Conservation (phyloP, 352 stramenopile genomes). For the Globisporangium abappressorium region DNA sequence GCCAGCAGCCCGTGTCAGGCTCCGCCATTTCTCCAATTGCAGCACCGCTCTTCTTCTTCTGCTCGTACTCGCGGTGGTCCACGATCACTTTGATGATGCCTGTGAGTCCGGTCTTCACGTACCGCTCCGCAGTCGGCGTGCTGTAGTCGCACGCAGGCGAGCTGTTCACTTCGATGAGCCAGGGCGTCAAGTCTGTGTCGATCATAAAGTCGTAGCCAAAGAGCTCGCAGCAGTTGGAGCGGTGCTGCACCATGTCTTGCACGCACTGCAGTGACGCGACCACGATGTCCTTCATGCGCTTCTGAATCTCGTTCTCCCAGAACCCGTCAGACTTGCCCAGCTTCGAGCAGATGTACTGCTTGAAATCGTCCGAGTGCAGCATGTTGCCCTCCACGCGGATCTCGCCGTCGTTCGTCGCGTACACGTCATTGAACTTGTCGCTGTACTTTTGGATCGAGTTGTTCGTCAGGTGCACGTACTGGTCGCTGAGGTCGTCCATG, state of each 20-base stretch:
- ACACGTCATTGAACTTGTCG: constrained; percentile 86
- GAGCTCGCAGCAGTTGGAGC: constrained; percentile 90
- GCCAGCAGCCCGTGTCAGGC: constrained; percentile 62
- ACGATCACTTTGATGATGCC: constrained; percentile 90
- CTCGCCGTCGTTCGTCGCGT: constrained; percentile 59
- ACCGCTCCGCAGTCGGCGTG: constrained; percentile 86
- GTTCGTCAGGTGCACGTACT: constrained; percentile 93
- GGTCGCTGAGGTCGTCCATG: constrained; percentile 76
- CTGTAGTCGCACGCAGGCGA: constrained; percentile 93
- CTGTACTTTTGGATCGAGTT: constrained; percentile 93
- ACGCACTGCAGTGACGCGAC: constrained; percentile 81
- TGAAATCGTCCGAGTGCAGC: constrained; percentile 78
- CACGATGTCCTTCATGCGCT: constrained; percentile 87
- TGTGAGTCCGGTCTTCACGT: constrained; percentile 79
- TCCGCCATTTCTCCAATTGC: constrained; percentile 20
- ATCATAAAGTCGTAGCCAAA: constrained; percentile 96
- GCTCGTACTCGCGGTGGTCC: constrained; percentile 74
- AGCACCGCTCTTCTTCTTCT: constrained; percentile 31
- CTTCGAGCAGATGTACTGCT: constrained; percentile 37
- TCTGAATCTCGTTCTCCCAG: constrained; percentile 56
- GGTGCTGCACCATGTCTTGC: constrained; percentile 85
- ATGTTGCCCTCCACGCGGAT: constrained; percentile 71
- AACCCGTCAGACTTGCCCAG: constrained; percentile 26
- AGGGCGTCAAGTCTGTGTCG: constrained; percentile 77
- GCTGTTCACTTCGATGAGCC: constrained; percentile 93